Evolutionary conservation across 495 filamentous ascomycete species (phyloP).

Genomic region (Tuber brumale): DNA sequence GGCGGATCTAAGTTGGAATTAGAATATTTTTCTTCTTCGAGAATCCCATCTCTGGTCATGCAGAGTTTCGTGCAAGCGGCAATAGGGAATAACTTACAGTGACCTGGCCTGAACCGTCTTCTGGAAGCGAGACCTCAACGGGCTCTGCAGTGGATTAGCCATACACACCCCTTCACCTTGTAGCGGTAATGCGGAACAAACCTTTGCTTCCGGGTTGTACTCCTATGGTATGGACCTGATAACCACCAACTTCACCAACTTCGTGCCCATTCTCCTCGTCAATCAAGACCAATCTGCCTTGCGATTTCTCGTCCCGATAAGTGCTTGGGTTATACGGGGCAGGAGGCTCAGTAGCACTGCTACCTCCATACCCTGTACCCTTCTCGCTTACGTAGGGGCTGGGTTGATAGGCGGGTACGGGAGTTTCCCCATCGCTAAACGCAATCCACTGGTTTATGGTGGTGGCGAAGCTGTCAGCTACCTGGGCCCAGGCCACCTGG

Average conservation of each 20-base stretch:
- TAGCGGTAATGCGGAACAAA: constrained; percentile 44
- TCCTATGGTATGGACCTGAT: constrained; percentile 75
- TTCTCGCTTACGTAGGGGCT: constrained; percentile 24
- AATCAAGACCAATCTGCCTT: constrained; percentile 66
- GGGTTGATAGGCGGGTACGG: constrained; percentile 4
- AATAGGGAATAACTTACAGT: constrained; percentile 28
- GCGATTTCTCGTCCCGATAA: constrained; percentile 25
- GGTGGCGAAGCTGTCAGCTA: constrained; percentile 32
- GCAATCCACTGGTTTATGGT: constrained; percentile 30
- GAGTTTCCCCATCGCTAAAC: constrained; percentile 19
- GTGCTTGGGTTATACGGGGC: constrained; percentile 23
- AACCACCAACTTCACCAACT: constrained; percentile 73
- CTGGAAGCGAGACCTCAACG: constrained; percentile 79
- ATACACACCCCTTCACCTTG: neutral
- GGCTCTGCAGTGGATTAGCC: constrained; percentile 54
- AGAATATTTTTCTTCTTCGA: constrained; percentile 38
- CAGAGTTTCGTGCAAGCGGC: neutral
- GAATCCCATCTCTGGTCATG: neutral
- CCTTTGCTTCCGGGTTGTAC: constrained; percentile 83
- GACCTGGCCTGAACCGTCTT: constrained; percentile 55
- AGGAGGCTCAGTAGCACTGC: constrained; percentile 2
- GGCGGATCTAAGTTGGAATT: constrained; percentile 64
- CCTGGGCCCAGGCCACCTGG: constrained; percentile 25
- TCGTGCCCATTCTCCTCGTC: constrained; percentile 94
- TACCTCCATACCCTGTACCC: constrained; percentile 6